These are phyloP conservation scores for Opeltia flavorubescens DNA, from an alignment of 495 filamentous ascomycete genomes.

Conservation along the genomic window DNA sequence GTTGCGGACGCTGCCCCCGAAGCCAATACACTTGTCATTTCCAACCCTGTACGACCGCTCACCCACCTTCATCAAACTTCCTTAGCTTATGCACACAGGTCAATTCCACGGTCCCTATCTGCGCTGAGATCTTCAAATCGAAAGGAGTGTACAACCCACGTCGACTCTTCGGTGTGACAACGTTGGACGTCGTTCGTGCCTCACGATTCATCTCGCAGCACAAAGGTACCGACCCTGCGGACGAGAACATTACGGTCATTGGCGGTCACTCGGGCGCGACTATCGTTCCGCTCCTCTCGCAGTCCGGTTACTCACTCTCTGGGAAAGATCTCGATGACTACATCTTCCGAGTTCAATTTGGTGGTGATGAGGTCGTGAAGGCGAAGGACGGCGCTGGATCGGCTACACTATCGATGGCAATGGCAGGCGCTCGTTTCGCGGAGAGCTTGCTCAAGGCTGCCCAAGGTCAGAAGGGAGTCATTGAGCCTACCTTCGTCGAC, in stretches of 20 bases:
- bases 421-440: slow-evolving; percentile 94
- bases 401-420: slow-evolving; percentile 97
- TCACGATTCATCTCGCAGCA: slow-evolving; percentile 91
- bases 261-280: slow-evolving; percentile 96
- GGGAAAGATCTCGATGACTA: slow-evolving; percentile 62
- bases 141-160: slow-evolving; percentile 94
- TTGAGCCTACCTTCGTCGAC: slow-evolving; percentile 95
- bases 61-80: not conserved
- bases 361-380: slow-evolving; percentile 98
- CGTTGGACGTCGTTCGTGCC: slow-evolving; percentile 95
- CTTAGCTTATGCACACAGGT: slow-evolving; percentile 28
- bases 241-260: slow-evolving; percentile 88
- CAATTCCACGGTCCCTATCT: slow-evolving; percentile 98
- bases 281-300: slow-evolving; percentile 93
- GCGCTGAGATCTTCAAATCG: slow-evolving; percentile 90
- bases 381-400: slow-evolving; percentile 98
- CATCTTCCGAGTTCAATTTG: slow-evolving; percentile 93
- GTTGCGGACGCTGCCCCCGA: slow-evolving; percentile 77
- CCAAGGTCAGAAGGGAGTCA: slow-evolving; percentile 84
- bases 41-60: slow-evolving; percentile 60
- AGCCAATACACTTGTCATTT: slow-evolving; percentile 92
- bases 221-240: slow-evolving; percentile 75
- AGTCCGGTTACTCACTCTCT: slow-evolving; percentile 75
- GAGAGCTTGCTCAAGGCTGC: slow-evolving; percentile 86
- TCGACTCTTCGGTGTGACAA: slow-evolving; percentile 97